phyloP scores from a whole-genome alignment of 1,284 basidiomycete species.

The Austropuccinia psidii region DNA sequence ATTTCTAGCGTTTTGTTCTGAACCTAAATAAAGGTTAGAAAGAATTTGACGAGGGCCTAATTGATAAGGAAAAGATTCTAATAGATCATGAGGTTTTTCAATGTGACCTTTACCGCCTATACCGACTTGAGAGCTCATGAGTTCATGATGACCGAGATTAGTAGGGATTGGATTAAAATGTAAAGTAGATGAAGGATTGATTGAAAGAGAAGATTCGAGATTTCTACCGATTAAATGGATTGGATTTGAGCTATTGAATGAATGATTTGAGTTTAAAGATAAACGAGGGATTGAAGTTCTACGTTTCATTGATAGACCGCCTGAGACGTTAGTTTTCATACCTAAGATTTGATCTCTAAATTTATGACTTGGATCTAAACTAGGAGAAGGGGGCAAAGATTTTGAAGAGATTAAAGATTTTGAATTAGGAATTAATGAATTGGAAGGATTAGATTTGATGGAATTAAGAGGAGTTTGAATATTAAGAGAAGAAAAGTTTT shows the following conservation, averaged over 20 bases:
- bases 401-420: slow-evolving; percentile 3
- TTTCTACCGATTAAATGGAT: slow-evolving; percentile 22
- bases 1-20: slow-evolving; percentile 83
- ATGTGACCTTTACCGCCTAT: slow-evolving; percentile 33
- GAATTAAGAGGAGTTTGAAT: background rate
- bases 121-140: slow-evolving; percentile 33
- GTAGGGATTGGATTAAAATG: slow-evolving; percentile 29
- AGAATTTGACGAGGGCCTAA: slow-evolving; percentile 81
- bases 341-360: slow-evolving; percentile 22
- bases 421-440: background rate
- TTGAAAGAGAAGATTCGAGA: background rate
- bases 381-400: slow-evolving; percentile 31
- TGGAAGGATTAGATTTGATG: background rate
- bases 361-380: background rate
- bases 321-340: slow-evolving; percentile 31
- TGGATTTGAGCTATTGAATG: background rate
- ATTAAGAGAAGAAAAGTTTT: background rate
- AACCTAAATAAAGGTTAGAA: slow-evolving; percentile 83
- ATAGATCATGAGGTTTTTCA: slow-evolving; percentile 12
- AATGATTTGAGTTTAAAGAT: background rate
- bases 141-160: slow-evolving; percentile 7
- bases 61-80: slow-evolving; percentile 57
- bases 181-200: slow-evolving; percentile 12
- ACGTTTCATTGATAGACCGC: slow-evolving; percentile 34
- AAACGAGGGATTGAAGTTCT: slow-evolving; percentile 33